phyloP scores from a whole-genome alignment of 305 asterid species.

The Solanum hybrid region DNA sequence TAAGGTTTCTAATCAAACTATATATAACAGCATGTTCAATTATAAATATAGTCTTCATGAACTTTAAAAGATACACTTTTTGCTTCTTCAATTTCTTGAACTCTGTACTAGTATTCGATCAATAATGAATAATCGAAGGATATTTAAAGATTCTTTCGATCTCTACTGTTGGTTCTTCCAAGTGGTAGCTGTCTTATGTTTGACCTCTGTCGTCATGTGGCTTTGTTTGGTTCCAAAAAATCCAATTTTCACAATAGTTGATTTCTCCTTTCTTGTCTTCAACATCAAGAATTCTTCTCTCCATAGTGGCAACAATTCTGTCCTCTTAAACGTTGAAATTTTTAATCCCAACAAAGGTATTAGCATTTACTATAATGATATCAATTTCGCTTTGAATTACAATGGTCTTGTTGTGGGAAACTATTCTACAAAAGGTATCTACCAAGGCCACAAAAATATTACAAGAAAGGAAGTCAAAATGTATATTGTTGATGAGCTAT shows the following conservation, averaged over 20 bases:
- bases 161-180: conserved; percentile 8
- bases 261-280: not conserved
- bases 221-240: not conserved
- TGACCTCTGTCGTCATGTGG: conserved; percentile 3
- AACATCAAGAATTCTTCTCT: not conserved
- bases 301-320: not conserved
- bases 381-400: not conserved
- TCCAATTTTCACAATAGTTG: conserved; percentile 5
- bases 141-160: not conserved
- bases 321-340: not conserved
- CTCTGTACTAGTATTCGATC: not conserved
- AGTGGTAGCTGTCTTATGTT: not conserved
- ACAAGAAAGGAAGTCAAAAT: not conserved
- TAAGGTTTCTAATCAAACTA: not conserved
- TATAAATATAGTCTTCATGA: not conserved
- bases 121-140: not conserved
- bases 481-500: not conserved
- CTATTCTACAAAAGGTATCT: not conserved
- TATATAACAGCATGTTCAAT: not conserved
- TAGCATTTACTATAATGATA: not conserved
- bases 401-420: not conserved
- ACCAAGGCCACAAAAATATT: conserved; percentile 5
- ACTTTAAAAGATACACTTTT: not conserved
- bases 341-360: conserved; percentile 5
- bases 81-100: not conserved